Base-by-base conservation (phyloP, 1,284 basidiomycete genomes). In the Malassezia japonica region DNA sequence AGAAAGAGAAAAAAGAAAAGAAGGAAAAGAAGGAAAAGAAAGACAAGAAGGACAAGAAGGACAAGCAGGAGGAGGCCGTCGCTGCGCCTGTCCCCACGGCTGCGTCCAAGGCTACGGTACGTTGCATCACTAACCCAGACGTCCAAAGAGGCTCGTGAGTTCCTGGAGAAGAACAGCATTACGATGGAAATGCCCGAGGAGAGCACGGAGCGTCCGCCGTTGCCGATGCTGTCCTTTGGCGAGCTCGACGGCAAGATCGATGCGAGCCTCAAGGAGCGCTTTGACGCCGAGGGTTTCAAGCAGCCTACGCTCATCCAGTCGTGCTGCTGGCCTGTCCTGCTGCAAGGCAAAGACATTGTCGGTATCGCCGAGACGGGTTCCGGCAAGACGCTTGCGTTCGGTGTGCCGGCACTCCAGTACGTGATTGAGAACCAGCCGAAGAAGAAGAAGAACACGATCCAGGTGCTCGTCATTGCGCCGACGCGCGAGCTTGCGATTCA, bases 341-440 rank as follows among this genome's bases (percentile, higher is more conserved):
- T 96, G 25, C 78, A 80, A 45, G 86, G 87, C 4, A 79, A 80
- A 58, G 90, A 96, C 73, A 86, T 94, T 0, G 84, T 99, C 29
- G 92, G 92, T 53, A 90, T 99, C 57, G 92, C 94, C 13, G 91
- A 98, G 78, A 99, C 92, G 1, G 94, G 74, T 13, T 64, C 71
- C 60, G 94, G 92, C 8, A 99, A 99, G 77, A 99, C 92, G 0
- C 80, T 96, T 15, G 87, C 90, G 0, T 99, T 99, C 69, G 92
- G 90, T 41, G 82, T 98, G 29, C 92, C 92, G 8, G 86, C 86
- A 1, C 78, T 92, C 34, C 77, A 83, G 48, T 81, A 79, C 29
- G 62, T 66, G 21, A 45, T 64, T 6, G 16, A 36, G 28, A 50
- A 62, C 15, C 32, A 47, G n/a, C 47, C 36, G n/a, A 59, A 57